Evolutionary conservation across 169 alveolate genomes (phyloP), one percentile per base, ranked within the genome.

Genomic region (Plasmodium knowlesi): DNA sequence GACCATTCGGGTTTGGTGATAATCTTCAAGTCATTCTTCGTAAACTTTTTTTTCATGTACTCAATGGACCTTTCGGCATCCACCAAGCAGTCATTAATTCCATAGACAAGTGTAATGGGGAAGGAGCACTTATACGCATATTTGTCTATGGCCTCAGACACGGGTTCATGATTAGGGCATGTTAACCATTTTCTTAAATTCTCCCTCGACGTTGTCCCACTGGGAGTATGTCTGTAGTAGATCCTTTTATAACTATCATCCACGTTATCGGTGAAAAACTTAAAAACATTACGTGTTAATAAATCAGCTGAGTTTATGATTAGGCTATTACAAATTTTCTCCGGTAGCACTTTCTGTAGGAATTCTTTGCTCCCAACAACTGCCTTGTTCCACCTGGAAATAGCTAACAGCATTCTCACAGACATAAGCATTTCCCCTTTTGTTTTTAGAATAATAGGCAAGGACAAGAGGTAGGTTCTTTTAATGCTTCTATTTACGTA

Each of bases 71-170:
- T 37, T 1, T 22, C 28, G 8, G 85, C 8, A 34, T 86, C 82
- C 25, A 86, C 85, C 39, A 76, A 1, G 22, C 72, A 19, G 28
- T 86, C 93, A 39, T 74, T 76, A 37, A 74, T 54, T 0, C 93
- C 93, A 86, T 39, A 86, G 5, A 86, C 80, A 34, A 86, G 54
- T 4, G 86, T 74, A 34, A 86, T 74, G 41, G 93, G 93, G 16
- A 74, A 46, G 32, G 81, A 8, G 67, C 76, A 86, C 22, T 37
- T 53, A n/a, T 76, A 3, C 3, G 79, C 41, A 53, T 86, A 53
- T 70, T 86, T 86, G 25, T 86, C 93, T 9, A 86, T 32, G n/a
- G 80, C 71, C 22, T 74, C 86, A n/a, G 93, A 74, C 28, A 74
- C 82, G 0, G 93, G 93, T 9, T 28, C 16, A 50, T 37, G 28